Conservation (phyloP, 208 protist genomes). For the Leishmania amazonensis region DNA sequence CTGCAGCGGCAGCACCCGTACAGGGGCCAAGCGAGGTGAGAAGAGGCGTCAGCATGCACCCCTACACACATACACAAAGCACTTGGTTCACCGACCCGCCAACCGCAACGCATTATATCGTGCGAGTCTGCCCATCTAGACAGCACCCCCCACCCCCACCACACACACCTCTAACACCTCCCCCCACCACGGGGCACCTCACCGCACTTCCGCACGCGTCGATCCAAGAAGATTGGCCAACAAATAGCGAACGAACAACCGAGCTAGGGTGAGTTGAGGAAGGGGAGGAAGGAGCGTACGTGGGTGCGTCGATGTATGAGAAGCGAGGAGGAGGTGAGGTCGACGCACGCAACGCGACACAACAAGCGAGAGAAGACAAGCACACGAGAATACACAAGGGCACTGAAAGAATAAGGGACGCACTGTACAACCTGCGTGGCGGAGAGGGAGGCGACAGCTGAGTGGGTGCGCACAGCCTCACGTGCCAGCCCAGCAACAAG, state of each 20-base stretch:
- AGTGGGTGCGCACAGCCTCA: background rate
- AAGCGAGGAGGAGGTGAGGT: background rate
- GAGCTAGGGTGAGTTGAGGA: background rate
- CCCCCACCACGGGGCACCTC: background rate
- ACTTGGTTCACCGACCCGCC: background rate
- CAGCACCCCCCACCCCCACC: background rate
- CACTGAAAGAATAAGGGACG: background rate
- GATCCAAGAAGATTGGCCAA: background rate
- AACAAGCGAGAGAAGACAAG: background rate
- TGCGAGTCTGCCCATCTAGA: background rate
- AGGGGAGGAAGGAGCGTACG: background rate
- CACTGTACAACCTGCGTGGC: background rate
- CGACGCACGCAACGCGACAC: background rate
- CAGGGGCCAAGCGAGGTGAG: background rate
- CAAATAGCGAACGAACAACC: background rate
- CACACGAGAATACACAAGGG: background rate
- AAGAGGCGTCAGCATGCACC: background rate
- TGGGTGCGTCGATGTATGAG: background rate
- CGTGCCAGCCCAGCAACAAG: background rate
- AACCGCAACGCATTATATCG: background rate
- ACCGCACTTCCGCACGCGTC: background rate
- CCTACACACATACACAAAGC: background rate
- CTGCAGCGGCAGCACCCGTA: background rate
- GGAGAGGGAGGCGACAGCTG: background rate
- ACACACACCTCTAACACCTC: background rate